Percentiles rank a stretch among this genome's conserved stretches.
Evolutionary conservation across 2,329 filamentous ascomycete genomes (phyloP).

Genomic region (Thielaviopsis euricoi): DNA sequence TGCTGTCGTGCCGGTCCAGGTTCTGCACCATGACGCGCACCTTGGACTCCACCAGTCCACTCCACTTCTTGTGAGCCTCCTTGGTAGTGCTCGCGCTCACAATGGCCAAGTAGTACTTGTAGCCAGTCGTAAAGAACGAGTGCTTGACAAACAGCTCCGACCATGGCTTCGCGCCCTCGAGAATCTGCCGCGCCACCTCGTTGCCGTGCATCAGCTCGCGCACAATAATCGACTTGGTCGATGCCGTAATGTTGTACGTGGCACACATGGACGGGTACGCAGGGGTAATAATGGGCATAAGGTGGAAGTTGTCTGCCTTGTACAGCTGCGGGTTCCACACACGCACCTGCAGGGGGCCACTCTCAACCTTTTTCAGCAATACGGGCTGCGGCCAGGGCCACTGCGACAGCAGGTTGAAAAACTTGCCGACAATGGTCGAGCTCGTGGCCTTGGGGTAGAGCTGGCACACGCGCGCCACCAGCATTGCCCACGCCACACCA

Average conservation of each 20-base stretch:
- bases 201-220: slow-evolving; percentile 65
- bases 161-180: slow-evolving; percentile 62
- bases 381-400: slow-evolving; percentile 96
- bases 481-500: slow-evolving; percentile 95
- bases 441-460: slow-evolving; percentile 86
- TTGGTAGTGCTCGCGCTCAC: slow-evolving; percentile 68
- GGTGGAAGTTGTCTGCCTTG: slow-evolving; percentile 62
- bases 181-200: slow-evolving; percentile 64
- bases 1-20: slow-evolving; percentile 63
- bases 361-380: slow-evolving; percentile 73
- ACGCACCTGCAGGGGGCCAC: slow-evolving; percentile 61
- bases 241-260: slow-evolving; percentile 82
- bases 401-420: slow-evolving; percentile 78
- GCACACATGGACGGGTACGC: slow-evolving; percentile 97
- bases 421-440: slow-evolving; percentile 78
- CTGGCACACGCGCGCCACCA: slow-evolving; percentile 89
- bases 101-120: slow-evolving; percentile 90
- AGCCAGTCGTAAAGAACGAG: slow-evolving; percentile 80
- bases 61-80: slow-evolving; percentile 75
- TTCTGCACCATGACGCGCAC: slow-evolving; percentile 70
- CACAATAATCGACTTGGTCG: slow-evolving; percentile 70
- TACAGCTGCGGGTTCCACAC: slow-evolving; percentile 95
- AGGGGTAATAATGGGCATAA: slow-evolving; percentile 97
- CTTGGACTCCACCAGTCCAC: slow-evolving; percentile 85
- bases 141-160: slow-evolving; percentile 79